These are phyloP conservation scores for Diatrype stigma DNA, from an alignment of 2,329 filamentous ascomycete genomes.

Conservation along the genomic window DNA sequence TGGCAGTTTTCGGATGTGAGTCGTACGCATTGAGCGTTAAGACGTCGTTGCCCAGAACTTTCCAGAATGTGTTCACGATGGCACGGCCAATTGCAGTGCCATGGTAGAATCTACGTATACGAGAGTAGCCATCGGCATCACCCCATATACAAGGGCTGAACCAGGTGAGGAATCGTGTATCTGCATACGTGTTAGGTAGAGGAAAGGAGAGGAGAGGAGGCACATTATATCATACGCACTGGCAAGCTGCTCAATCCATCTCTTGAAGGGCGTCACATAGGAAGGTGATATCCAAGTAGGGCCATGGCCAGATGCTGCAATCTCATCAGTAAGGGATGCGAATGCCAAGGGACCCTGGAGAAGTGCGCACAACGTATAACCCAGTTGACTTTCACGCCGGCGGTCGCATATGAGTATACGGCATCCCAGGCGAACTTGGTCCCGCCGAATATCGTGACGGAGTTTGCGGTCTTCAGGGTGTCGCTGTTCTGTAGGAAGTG, in stretches of 20 bases:
- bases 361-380: constrained; percentile 42
- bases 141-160: constrained; percentile 74
- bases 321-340: background rate
- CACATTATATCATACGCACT: constrained; percentile 25
- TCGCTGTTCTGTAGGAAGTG: constrained; percentile 38
- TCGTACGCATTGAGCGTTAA: constrained; percentile 50
- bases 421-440: constrained; percentile 62
- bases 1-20: constrained; percentile 46
- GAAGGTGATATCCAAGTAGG: constrained; percentile 50
- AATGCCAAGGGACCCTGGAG: background rate
- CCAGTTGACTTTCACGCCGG: constrained; percentile 52
- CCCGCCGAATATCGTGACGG: constrained; percentile 53
- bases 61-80: constrained; percentile 56
- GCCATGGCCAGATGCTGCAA: constrained; percentile 45
- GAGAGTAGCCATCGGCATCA: constrained; percentile 54
- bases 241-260: constrained; percentile 46
- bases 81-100: constrained; percentile 51
- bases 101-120: constrained; percentile 53
- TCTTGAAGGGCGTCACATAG: constrained; percentile 46
- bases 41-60: constrained; percentile 52
- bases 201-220: background rate
- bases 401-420: constrained; percentile 52
- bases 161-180: constrained; percentile 65
- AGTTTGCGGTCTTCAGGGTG: constrained; percentile 32
- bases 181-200: constrained; percentile 23